Conservation (phyloP, 768 basidiomycete species). For the Panaeolus papilionaceus region DNA sequence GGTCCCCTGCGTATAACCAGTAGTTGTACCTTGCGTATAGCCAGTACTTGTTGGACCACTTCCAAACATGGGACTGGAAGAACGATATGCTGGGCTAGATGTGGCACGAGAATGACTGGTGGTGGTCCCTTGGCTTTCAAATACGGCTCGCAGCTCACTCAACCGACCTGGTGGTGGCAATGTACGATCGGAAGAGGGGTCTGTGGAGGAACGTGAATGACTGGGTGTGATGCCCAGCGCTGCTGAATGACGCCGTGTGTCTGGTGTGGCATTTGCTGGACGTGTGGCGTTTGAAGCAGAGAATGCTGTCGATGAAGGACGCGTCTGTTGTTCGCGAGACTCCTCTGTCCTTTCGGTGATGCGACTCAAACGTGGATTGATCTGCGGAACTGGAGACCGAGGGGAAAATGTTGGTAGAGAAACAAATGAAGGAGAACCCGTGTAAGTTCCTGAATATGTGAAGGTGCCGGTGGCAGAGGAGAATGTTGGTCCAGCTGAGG, state of each 20-base stretch:
- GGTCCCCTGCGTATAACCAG: constrained; percentile 21
- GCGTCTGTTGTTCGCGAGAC: constrained; percentile 36
- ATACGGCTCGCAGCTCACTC: constrained; percentile 76
- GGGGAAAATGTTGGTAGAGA: constrained; percentile 47
- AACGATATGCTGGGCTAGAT: constrained; percentile 54
- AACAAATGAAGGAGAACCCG: constrained; percentile 53
- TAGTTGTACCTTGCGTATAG: background rate
- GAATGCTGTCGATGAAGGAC: constrained; percentile 57
- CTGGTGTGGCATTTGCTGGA: constrained; percentile 48
- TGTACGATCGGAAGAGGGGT: constrained; percentile 53
- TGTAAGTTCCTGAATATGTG: constrained; percentile 48
- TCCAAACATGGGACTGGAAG: constrained; percentile 44
- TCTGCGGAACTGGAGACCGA: constrained; percentile 41
- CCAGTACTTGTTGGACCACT: constrained; percentile 26
- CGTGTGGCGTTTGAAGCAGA: constrained; percentile 37
- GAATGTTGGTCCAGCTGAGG: constrained; percentile 46
- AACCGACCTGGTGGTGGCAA: constrained; percentile 63
- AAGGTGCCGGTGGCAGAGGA: constrained; percentile 46
- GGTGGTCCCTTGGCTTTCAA: constrained; percentile 55
- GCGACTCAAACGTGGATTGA: constrained; percentile 64
- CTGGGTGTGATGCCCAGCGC: constrained; percentile 43
- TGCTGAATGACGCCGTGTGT: constrained; percentile 53
- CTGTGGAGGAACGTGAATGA: constrained; percentile 66
- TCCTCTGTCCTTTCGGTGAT: constrained; percentile 85
- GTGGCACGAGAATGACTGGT: constrained; percentile 58